Conservation (phyloP, 768 basidiomycete species). For the Vararia minispora region DNA sequence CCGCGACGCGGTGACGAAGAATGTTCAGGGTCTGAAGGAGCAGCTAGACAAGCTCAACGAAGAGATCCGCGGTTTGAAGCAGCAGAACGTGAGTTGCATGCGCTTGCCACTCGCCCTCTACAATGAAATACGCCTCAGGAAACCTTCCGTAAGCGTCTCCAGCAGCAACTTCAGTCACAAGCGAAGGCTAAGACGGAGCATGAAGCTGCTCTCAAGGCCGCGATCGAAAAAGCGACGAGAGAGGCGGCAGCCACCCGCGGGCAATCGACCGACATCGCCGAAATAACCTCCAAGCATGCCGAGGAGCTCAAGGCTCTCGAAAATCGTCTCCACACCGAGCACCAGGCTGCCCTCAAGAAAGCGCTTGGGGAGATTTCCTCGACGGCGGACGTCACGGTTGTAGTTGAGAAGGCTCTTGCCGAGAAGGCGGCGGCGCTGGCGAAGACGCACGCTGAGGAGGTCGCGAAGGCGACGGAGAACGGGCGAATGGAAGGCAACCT, state of each 20-base stretch:
- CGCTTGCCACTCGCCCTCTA: not conserved
- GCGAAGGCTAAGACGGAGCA: conserved; percentile 39
- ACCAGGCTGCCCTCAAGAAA: conserved; percentile 41
- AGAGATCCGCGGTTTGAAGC: conserved; percentile 15
- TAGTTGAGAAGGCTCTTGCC: conserved; percentile 31
- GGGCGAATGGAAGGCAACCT: conserved; percentile 53
- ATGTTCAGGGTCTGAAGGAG: conserved; percentile 13
- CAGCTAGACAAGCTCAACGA: conserved; percentile 17
- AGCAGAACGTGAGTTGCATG: conserved; percentile 12
- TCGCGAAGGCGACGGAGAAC: conserved; percentile 54
- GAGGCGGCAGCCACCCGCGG: conserved; percentile 25
- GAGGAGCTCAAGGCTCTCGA: conserved; percentile 50
- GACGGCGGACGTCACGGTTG: conserved; percentile 12
- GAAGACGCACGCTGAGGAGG: conserved; percentile 40
- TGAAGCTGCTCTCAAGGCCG: conserved; percentile 41
- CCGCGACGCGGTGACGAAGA: conserved; percentile 36
- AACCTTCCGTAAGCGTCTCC: conserved; percentile 32
- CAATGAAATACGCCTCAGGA: conserved; percentile 30
- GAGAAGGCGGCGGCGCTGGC: conserved; percentile 37
- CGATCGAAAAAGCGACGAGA: conserved; percentile 42
- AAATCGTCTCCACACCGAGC: conserved; percentile 37
- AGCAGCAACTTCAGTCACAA: conserved; percentile 38
- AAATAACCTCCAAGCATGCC: conserved; percentile 39
- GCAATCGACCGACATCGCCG: conserved; percentile 23
- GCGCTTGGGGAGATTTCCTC: conserved; percentile 14